These are phyloP conservation scores for Teunomyces kruisii DNA, from an alignment of 805 yeast genomes.

Conservation along the genomic window DNA sequence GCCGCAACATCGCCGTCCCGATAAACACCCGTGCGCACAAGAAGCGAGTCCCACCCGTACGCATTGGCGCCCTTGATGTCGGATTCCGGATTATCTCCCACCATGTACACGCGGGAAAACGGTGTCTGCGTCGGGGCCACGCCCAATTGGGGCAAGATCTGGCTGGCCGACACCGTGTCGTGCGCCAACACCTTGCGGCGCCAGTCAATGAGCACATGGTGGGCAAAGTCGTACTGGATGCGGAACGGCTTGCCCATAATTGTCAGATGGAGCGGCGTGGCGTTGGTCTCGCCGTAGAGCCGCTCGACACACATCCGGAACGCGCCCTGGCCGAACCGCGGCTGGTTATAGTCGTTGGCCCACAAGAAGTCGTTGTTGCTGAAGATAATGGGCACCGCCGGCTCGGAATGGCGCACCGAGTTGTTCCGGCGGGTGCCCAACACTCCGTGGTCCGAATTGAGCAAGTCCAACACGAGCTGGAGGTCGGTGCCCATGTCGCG, in stretches of 20 bases:
- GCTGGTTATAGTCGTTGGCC: slow-evolving; percentile 77
- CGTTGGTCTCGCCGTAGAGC: slow-evolving; percentile 55
- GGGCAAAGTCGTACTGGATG: slow-evolving; percentile 81
- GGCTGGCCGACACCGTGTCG: slow-evolving; percentile 15
- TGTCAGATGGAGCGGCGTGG: slow-evolving; percentile 41
- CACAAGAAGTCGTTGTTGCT: slow-evolving; percentile 83
- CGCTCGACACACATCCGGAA: slow-evolving; percentile 63
- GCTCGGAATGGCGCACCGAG: slow-evolving; percentile 32
- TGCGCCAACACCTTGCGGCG: slow-evolving; percentile 31
- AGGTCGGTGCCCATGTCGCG: slow-evolving; percentile 84
- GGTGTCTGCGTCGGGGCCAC: slow-evolving; percentile 31
- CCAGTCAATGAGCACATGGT: slow-evolving; percentile 64
- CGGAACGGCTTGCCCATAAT: slow-evolving; percentile 81
- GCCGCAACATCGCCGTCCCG: slow-evolving; percentile 52
- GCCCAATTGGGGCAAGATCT: slow-evolving; percentile 46
- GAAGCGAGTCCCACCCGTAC: slow-evolving; percentile 85
- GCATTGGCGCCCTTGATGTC: slow-evolving; percentile 88
- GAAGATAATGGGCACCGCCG: slow-evolving; percentile 70
- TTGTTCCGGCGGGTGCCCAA: slow-evolving; percentile 57
- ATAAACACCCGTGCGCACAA: slow-evolving; percentile 88
- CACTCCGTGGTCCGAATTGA: slow-evolving; percentile 61
- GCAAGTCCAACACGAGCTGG: slow-evolving; percentile 71
- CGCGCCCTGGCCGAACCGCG: slow-evolving; percentile 92
- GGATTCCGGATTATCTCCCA: slow-evolving; percentile 94
- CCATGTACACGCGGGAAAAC: slow-evolving; percentile 76